Base-by-base conservation (phyloP, 352 stramenopile genomes). In the Phytophthora quininea region DNA sequence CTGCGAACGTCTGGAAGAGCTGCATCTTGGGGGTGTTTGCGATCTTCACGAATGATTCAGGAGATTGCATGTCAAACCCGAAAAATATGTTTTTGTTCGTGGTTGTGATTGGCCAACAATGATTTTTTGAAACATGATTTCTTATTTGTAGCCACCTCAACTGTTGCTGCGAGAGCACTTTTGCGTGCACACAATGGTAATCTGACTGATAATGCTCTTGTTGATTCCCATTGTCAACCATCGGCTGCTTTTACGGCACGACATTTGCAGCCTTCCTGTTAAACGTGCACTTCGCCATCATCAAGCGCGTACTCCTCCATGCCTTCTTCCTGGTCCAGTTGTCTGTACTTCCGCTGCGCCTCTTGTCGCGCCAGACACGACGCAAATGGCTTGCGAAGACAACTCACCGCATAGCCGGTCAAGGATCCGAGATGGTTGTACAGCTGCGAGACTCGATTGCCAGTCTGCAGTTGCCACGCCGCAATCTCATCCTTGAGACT, bases 401-500 rank as follows among this genome's bases (percentile, higher is more conserved):
- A 82, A 54, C 60, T 76, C 37, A 76, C 42, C 1, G 69, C 61
- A 42, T 76, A 82, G 33, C 58, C 29, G 0, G 64, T 46, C 24
- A 71, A 58, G 10, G 52, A 71, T 10, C 68, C 70, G n/a, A 82
- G 47, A 9, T 78, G 71, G 7, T 58, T 46, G 48, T 78, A 77
- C 68, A 76, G 37, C 29, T 71, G 62, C 0, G 69, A 69, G 38
- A 73, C 58, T n/a, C 63, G 55, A 38, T 57, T 76, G n/a, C 65
- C 43, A 4, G 60, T 77, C 54, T 76, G 46, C 33, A 74, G 65
- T 32, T 84, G 72, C 79, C 79, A 88, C 24, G 56, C 67, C 3
- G 64, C 65, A 30, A 88, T 83, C 37, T 88, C 79, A 14, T 84
- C 74, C 32, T 78, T 76, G 1, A 88, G 49, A 53, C 62, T 71